Evolutionary conservation across 148 eudicot genomes (phyloP).

Genomic region (Polygonum maritimum): DNA sequence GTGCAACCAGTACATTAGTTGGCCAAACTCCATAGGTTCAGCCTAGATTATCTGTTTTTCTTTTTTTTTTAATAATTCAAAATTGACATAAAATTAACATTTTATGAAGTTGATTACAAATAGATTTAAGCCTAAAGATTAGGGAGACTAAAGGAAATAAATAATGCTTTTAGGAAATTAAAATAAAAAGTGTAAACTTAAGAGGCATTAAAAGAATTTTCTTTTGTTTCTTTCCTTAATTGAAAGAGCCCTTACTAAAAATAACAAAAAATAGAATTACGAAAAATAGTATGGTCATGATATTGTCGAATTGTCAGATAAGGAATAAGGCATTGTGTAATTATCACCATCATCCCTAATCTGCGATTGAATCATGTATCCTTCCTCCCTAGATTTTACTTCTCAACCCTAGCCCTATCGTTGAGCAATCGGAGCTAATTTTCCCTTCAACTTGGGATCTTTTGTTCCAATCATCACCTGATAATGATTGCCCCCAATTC

Average conservation of each 20-base stretch:
- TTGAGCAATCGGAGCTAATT: neutral
- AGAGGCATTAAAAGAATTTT: no score
- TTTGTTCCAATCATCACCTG: neutral
- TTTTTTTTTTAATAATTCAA: no score
- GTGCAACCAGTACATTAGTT: no score
- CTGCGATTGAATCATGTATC: neutral
- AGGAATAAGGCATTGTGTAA: neutral
- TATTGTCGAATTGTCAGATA: neutral
- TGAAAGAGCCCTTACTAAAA: neutral
- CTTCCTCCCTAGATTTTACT: neutral
- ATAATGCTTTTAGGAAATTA: no score
- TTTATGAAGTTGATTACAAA: no score
- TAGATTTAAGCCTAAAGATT: no score
- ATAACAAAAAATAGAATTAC: neutral
- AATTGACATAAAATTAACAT: no score
- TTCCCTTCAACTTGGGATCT: neutral
- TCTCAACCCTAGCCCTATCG: neutral
- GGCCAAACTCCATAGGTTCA: no score
- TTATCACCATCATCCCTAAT: neutral
- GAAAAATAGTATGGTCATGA: neutral
- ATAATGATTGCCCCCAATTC: neutral
- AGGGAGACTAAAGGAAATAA: no score
- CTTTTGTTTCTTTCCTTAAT: neutral
- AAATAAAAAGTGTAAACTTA: no score
- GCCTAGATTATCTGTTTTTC: no score